Conservation (phyloP, 352 stramenopile species). For the Saprolegnia parasitica region DNA sequence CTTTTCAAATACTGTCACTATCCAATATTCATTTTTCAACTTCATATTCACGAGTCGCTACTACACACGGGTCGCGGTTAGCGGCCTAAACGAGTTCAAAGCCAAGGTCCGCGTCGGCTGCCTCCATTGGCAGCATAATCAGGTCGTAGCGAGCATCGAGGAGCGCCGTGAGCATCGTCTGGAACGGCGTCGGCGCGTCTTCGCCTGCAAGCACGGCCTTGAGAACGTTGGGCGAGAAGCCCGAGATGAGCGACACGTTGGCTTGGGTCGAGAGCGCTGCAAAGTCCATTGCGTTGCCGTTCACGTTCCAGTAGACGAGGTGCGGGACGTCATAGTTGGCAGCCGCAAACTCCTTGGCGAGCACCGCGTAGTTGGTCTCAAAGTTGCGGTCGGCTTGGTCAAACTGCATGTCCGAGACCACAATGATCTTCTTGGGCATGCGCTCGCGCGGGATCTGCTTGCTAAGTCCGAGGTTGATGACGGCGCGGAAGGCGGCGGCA, state of each 20-base stretch:
- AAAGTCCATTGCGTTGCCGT: constrained; percentile 36
- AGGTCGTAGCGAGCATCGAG: constrained; percentile 42
- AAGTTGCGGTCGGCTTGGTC: constrained; percentile 42
- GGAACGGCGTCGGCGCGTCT: constrained; percentile 34
- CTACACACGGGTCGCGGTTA: not conserved
- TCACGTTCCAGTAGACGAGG: constrained; percentile 76
- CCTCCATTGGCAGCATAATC: constrained; percentile 30
- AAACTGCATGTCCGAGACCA: constrained; percentile 86
- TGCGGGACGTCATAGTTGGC: constrained; percentile 44
- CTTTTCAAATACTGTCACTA: too few relatives aligned
- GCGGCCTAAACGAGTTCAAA: not conserved
- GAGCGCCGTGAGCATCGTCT: constrained; percentile 37
- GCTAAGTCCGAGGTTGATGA: constrained; percentile 43
- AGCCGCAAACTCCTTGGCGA: constrained; percentile 38
- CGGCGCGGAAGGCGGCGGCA: constrained; percentile 48
- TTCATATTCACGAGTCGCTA: too few relatives aligned
- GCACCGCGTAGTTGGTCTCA: constrained; percentile 42
- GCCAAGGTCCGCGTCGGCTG: not conserved
- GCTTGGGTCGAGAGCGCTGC: constrained; percentile 35
- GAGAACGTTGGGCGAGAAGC: constrained; percentile 48
- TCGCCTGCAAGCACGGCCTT: constrained; percentile 37
- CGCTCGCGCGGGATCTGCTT: constrained; percentile 37
- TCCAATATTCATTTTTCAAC: too few relatives aligned
- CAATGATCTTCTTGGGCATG: constrained; percentile 59
- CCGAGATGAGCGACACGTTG: constrained; percentile 48